These are phyloP conservation scores for Lodderomyces orthopsilosis DNA, from an alignment of 1,139 yeast genomes.

Conservation along the genomic window DNA sequence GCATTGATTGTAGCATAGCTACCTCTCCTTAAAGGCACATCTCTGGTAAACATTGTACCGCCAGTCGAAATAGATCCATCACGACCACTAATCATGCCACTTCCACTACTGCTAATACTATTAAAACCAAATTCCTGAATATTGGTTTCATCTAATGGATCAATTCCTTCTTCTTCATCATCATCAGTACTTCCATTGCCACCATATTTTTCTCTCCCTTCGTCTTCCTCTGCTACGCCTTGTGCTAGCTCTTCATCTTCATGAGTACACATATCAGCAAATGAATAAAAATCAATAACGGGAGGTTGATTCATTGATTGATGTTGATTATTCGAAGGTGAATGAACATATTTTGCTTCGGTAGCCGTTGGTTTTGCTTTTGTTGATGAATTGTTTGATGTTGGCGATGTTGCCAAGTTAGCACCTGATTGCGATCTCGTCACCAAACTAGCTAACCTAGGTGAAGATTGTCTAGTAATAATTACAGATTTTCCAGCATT, in stretches of 20 bases:
- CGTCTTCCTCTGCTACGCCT: conserved; percentile 2
- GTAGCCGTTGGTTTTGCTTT: background rate
- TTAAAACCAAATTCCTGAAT: conserved; percentile 2
- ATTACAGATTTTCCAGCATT: background rate
- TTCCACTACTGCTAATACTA: conserved; percentile 1
- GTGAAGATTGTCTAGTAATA: background rate
- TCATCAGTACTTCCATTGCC: background rate
- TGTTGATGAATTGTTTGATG: background rate
- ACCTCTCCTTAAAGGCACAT: conserved; percentile 11
- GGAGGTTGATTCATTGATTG: conserved; percentile 5
- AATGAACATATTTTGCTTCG: background rate
- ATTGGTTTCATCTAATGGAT: conserved; percentile 2
- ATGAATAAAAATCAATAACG: conserved; percentile 30
- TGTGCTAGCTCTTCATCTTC: conserved; percentile 11
- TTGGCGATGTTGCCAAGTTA: conserved; percentile 1
- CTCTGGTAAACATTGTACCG: conserved; percentile 1
- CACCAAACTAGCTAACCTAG: background rate
- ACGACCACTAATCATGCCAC: background rate
- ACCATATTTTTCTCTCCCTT: conserved; percentile 3
- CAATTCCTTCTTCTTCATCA: conserved; percentile 4
- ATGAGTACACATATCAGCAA: conserved; percentile 27
- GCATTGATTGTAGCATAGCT: conserved; percentile 17
- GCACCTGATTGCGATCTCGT: background rate
- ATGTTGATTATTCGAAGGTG: background rate
- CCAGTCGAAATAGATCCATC: background rate